Evolutionary conservation across 371 early-diverging fungal genomes (phyloP), one percentile per base, ranked within the genome.

Genomic region (Mortierella sp.): DNA sequence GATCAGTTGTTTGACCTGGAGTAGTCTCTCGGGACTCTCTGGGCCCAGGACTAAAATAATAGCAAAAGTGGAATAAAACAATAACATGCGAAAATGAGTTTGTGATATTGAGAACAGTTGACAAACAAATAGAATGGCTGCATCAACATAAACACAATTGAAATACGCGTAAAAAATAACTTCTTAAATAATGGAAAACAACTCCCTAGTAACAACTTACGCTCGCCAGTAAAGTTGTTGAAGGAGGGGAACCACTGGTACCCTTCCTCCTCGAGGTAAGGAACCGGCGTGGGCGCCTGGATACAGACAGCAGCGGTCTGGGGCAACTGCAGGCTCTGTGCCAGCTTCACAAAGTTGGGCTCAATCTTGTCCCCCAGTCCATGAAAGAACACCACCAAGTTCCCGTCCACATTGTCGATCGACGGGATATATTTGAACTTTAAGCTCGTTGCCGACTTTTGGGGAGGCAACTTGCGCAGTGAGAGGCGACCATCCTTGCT

Each of bases 321-420:
- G 0, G 95, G 94, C 29, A 93, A 80, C 22, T 91, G 83, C 61
- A 95, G 74, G 43, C 90, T 89, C 31, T 77, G 63, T 0, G 91
- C 94, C 41, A 95, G 88, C 22, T 85, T 84, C 29, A 88, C 58
- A 79, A 93, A 94, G 34, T 58, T 58, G 1, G 94, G 93, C 39
- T 77, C 77, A 48, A 88, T 87, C 64, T 90, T 87, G 76, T 91
- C 91, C 10, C 91, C 95, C 40, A 95, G 87, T 34, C 95, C 95
- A 77, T 95, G 95, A 31, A 94, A 85, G 24, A 94, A 86, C 48
- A 95, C 80, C n/a, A 95, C 90, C n/a, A 93, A 73, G 84, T 93
- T 93, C 69, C 81, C 80, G 71, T 94, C 92, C 43, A 92, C 86
- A 22, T 91, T 90, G 77, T 94, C 94, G 10, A 58, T 39, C 66